Percentiles rank a stretch among this genome's conserved stretches.
Conservation (phyloP, 2,329 filamentous ascomycete genomes). For the Colletotrichum tofieldiae region DNA sequence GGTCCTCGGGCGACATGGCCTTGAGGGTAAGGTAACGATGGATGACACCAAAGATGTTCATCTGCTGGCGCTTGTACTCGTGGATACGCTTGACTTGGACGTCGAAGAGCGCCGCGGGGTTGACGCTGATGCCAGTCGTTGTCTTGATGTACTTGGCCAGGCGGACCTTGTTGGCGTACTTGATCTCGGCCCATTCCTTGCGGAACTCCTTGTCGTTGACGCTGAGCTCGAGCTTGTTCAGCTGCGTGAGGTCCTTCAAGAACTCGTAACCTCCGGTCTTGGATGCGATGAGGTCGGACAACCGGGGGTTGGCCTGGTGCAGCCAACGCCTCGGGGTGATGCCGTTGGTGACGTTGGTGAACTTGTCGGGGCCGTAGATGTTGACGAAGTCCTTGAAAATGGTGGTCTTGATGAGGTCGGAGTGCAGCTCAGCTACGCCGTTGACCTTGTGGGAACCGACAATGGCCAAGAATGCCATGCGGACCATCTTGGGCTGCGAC, state of each 20-base stretch:
- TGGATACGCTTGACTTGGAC: slow-evolving; percentile 99
- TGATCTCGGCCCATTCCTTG: slow-evolving; percentile 96
- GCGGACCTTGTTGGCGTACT: slow-evolving; percentile 94
- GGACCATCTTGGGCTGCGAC: slow-evolving; percentile 96
- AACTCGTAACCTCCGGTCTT: slow-evolving; percentile 90
- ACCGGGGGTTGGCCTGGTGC: slow-evolving; percentile 94
- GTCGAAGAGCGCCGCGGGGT: slow-evolving; percentile 91
- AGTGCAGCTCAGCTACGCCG: slow-evolving; percentile 96
- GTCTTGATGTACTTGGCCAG: slow-evolving; percentile 93
- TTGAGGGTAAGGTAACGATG: slow-evolving; percentile 94
- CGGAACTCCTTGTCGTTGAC: slow-evolving; percentile 91
- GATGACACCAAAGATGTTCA: slow-evolving; percentile 99
- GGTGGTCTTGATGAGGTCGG: slow-evolving; percentile 98
- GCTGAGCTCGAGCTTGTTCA: slow-evolving; percentile 89
- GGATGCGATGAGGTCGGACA: slow-evolving; percentile 92
- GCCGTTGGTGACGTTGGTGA: slow-evolving; percentile 98
- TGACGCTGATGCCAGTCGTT: slow-evolving; percentile 84
- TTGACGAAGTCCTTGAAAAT: slow-evolving; percentile 99
- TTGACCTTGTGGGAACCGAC: slow-evolving; percentile 99
- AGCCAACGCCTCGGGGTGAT: slow-evolving; percentile 97
- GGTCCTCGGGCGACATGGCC: slow-evolving; percentile 84
- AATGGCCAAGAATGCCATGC: slow-evolving; percentile 96
- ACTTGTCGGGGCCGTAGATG: slow-evolving; percentile 96
- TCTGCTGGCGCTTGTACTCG: slow-evolving; percentile 98
- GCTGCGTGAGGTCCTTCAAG: slow-evolving; percentile 88